Conservation (phyloP, 2,329 filamentous ascomycete genomes). For the Xylariaceae sp. region DNA sequence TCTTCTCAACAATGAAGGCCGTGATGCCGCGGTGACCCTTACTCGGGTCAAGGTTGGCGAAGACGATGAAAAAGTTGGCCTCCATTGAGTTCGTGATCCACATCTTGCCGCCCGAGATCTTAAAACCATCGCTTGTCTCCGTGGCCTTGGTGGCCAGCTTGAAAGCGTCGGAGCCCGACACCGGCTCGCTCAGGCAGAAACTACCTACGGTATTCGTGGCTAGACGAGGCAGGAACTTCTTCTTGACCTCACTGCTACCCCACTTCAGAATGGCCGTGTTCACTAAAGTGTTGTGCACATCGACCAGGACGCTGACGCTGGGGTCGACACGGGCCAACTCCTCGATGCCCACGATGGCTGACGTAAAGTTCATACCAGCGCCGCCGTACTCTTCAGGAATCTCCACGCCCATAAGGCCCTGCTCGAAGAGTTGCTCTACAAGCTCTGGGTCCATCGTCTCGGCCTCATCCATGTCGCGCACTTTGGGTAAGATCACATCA, state of each 20-base stretch:
- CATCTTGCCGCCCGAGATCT: constrained; percentile 94
- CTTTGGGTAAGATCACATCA: constrained; percentile 87
- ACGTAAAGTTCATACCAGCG: constrained; percentile 98
- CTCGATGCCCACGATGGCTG: constrained; percentile 95
- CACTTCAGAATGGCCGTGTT: constrained; percentile 92
- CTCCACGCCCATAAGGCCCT: constrained; percentile 96
- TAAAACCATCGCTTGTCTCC: constrained; percentile 83
- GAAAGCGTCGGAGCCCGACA: constrained; percentile 94
- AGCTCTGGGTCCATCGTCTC: constrained; percentile 89
- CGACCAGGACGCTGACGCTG: constrained; percentile 91
- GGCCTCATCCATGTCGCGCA: constrained; percentile 96
- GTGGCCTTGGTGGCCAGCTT: constrained; percentile 89
- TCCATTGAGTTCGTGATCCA: constrained; percentile 99
- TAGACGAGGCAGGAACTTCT: constrained; percentile 86
- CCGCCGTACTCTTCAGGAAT: constrained; percentile 97
- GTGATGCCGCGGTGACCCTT: constrained; percentile 98
- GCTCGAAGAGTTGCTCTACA: constrained; percentile 94
- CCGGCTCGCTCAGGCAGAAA: constrained; percentile 92
- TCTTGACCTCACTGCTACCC: constrained; percentile 76
- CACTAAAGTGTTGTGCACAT: constrained; percentile 97
- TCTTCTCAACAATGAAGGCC: constrained; percentile 94
- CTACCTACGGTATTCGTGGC: constrained; percentile 90
- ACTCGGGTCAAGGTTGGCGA: constrained; percentile 90
- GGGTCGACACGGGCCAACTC: constrained; percentile 94
- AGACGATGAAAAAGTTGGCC: constrained; percentile 94